These are phyloP conservation scores for Fusarium secorum DNA, from an alignment of 2,329 filamentous ascomycete species.

Conservation along the genomic window DNA sequence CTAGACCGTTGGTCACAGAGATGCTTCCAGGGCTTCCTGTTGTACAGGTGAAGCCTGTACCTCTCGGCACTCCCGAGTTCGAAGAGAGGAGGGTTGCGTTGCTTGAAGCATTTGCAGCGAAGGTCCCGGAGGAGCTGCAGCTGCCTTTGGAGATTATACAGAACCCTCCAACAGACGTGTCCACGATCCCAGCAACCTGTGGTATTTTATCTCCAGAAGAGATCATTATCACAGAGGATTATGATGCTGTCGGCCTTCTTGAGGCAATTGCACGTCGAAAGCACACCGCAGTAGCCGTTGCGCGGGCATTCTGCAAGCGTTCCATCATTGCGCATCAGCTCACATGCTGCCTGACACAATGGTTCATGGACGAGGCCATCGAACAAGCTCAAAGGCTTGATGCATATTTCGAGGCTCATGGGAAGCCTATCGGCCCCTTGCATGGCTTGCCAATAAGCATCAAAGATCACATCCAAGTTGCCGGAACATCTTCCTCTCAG, in stretches of 20 bases:
- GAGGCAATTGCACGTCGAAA: background rate
- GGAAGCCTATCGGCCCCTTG: conserved; percentile 3
- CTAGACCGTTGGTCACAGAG: background rate
- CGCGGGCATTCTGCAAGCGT: conserved; percentile 27
- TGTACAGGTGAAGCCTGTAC: conserved; percentile 24
- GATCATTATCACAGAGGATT: background rate
- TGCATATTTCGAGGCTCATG: conserved; percentile 1
- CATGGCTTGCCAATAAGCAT: conserved; percentile 31
- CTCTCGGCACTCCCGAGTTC: conserved; percentile 37
- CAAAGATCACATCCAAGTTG: conserved; percentile 34
- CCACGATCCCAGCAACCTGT: background rate
- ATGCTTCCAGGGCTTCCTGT: conserved; percentile 9
- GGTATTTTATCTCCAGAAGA: background rate
- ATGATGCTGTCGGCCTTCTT: background rate
- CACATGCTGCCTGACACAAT: conserved; percentile 32
- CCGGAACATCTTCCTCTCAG: conserved; percentile 11
- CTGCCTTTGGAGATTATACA: conserved; percentile 38
- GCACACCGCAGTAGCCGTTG: background rate
- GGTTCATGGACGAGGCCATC: conserved; percentile 28
- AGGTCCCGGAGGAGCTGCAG: conserved; percentile 43
- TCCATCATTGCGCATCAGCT: conserved; percentile 32
- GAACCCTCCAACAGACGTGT: background rate
- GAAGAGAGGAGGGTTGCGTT: conserved; percentile 37
- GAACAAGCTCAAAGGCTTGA: conserved; percentile 14
- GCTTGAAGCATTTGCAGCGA: conserved; percentile 43